A percentile compares a stretch with the other conserved stretches of the same genome.
phyloP scores from a whole-genome alignment of 768 basidiomycete genomes.

The Gloeostereum incarnatum region DNA sequence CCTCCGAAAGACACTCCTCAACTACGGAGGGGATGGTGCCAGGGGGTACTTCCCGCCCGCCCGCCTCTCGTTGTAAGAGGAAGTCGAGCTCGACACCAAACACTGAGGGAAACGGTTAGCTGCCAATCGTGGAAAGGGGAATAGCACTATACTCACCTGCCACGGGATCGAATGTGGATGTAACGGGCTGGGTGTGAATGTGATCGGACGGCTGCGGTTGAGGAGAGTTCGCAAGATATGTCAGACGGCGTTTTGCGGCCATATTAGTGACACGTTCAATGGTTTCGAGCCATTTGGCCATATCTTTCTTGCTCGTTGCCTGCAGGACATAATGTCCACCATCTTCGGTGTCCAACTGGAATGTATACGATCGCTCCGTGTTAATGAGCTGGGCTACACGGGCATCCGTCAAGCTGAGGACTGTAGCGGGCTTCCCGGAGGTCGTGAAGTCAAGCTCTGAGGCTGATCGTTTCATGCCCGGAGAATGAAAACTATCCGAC shows the following conservation, averaged over 20 bases:
- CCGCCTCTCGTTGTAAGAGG: slow-evolving; percentile 57
- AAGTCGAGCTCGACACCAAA: slow-evolving; percentile 73
- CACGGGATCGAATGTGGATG: slow-evolving; percentile 58
- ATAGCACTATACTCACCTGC: slow-evolving; percentile 42
- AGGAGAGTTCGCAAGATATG: slow-evolving; percentile 71
- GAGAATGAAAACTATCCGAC: slow-evolving; percentile 39
- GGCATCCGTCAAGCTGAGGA: slow-evolving; percentile 67
- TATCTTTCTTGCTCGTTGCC: slow-evolving; percentile 58
- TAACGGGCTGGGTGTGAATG: slow-evolving; percentile 49
- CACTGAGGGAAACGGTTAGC: slow-evolving; percentile 25
- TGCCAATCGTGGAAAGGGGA: neutral
- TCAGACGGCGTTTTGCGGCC: slow-evolving; percentile 70
- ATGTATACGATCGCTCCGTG: slow-evolving; percentile 74
- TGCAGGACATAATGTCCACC: slow-evolving; percentile 80
- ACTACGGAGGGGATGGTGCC: slow-evolving; percentile 62
- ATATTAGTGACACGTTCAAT: slow-evolving; percentile 63
- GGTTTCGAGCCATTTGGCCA: slow-evolving; percentile 70
- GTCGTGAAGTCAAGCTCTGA: slow-evolving; percentile 70
- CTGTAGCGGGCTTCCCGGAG: slow-evolving; percentile 65
- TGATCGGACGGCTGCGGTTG: slow-evolving; percentile 70
- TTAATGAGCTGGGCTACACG: slow-evolving; percentile 65
- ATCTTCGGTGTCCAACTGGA: slow-evolving; percentile 80
- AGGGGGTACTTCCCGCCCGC: slow-evolving; percentile 33
- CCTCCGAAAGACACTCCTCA: slow-evolving; percentile 54
- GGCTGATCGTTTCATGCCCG: slow-evolving; percentile 47